Base-by-base conservation (phyloP, 768 basidiomycete species). In the Tricholomella constricta region DNA sequence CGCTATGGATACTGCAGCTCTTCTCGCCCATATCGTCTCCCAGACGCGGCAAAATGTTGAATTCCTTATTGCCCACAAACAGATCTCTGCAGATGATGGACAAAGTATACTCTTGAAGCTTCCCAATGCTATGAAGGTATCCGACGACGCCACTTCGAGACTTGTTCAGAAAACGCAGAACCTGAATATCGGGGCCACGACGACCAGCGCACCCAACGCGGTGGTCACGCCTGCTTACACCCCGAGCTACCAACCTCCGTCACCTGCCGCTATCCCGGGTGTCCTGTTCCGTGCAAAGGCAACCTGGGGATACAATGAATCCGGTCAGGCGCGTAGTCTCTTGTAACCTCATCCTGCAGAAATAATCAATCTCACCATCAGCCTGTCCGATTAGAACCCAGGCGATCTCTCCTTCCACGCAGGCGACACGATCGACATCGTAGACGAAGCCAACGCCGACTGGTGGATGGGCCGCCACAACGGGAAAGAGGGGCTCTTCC, bases 381-480 rank as follows among this genome's bases (percentile, higher is more conserved):
- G 45, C 42, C 36, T 47, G 37, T 26, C 20, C 42, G 17, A 25
- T 10, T 64, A 93, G 88, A 85, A 88, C 59, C 73, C 78, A 8
- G 80, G 84, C 22, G 92, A 94, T 65, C 77, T 94, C 17, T 78
- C 82, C 0, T 94, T 95, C 76, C 69, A 69, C 19, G 69, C 78
- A 2, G 92, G 89, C 2, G 90, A 94, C 63, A 74, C 81, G 25
- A 81, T 95, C 60, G 86, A 91, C 51, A 75, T 95, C 25, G 62
- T 86, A 25, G 79, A 81, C 23, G 85, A 92, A 63, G 88, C 81
- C 45, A 90, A 92, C 55, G 65, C 71, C 4, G 91, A 94, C 65
- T 95, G 93, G 93, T 95, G 92, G 92, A 81, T 79, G 8, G 92
- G 92, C n/a, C 78, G 70, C 55, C 62, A 72, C 51, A 79, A 81